A percentile compares a stretch with the other conserved stretches of the same genome.
phyloP scores from a whole-genome alignment of 2,329 filamentous ascomycete species.

The Capronia coronata region DNA sequence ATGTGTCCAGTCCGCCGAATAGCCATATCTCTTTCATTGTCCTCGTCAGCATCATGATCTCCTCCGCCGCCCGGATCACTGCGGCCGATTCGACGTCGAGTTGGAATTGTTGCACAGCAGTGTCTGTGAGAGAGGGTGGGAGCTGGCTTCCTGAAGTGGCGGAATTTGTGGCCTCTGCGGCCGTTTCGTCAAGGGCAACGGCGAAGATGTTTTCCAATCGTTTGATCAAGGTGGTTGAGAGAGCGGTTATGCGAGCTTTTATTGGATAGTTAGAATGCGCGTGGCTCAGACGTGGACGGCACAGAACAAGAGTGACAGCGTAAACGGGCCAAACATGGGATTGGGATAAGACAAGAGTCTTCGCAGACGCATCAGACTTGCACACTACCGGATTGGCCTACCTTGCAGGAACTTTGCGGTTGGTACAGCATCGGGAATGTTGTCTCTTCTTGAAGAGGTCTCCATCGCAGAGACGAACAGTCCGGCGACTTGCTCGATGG shows the following conservation, averaged over 20 bases:
- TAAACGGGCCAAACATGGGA: too few species aligned
- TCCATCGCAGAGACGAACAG: conserved; percentile 4
- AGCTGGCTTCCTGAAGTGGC: conserved; percentile 1
- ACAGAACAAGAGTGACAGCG: too few species aligned
- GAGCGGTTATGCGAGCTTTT: conserved; percentile 23
- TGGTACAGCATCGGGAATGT: conserved; percentile 15
- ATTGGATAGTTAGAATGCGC: neutral
- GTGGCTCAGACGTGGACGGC: neutral
- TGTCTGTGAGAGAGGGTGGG: conserved; percentile 39
- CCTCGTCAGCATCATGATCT: conserved; percentile 54
- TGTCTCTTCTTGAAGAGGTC: conserved; percentile 9
- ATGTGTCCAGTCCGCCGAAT: conserved; percentile 57
- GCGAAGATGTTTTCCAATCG: conserved; percentile 26
- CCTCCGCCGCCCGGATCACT: conserved; percentile 56
- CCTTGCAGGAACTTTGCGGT: conserved; percentile 24
- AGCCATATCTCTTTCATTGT: conserved; percentile 62
- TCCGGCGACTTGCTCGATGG: neutral
- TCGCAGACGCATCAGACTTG: neutral
- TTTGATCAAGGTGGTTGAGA: conserved; percentile 24
- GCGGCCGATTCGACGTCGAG: conserved; percentile 48
- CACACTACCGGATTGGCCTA: conserved; percentile 5
- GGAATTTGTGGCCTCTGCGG: neutral
- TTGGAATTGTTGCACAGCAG: conserved; percentile 52
- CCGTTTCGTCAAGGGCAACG: conserved; percentile 16
- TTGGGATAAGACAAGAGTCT: too few species aligned